Evolutionary conservation across 768 basidiomycete genomes (phyloP), one percentile per base, ranked within the genome.

Genomic region (Xerocomellus dryophilus): DNA sequence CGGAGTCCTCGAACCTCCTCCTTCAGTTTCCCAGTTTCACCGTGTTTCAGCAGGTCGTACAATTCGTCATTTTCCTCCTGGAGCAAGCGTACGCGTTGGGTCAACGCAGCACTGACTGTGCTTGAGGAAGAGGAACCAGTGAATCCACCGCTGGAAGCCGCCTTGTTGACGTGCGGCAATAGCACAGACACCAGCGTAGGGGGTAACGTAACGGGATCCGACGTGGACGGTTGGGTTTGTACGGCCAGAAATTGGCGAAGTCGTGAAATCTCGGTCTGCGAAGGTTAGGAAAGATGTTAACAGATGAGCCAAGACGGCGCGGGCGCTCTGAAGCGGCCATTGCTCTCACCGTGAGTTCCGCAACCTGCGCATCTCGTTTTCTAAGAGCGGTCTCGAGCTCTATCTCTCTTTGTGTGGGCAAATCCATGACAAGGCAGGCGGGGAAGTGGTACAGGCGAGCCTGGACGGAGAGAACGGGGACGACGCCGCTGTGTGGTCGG

Each of bases 61-160:
- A 93, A 69, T 58, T 93, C 91, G 60, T 93, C 90, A 55, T 93
- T 93, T 69, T 93, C 91, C 51, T 91, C 86, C 66, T 93, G 91
- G 10, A 93, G 73, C 17, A 85, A 69, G 44, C 82, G 81, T 25
- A 82, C 80, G 43, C 88, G 78, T 63, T 92, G 90, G 0, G 82
- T 86, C 53, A 93, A 77, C 0, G 90, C 90, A n/a, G 83, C 76
- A 36, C 81, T 73, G 31, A 88, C 85, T 2, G 86, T 86, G 58
- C 76, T 80, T 11, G 78, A 73, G 46, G 60, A 56, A 23, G 75
- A 76, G 21, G 73, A 69, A 31, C 71, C 58, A 45, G 64, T 57
- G 53, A 67, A 54, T 43, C 61, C 58, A 61, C 67, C 60, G 25
- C 57, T 59, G 51, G 68, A 59, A 15, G 75, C 61, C n/a, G 71